Evolutionary conservation across 2,329 filamentous ascomycete genomes (phyloP).

Genomic region (Lasiodiplodia theobromae): DNA sequence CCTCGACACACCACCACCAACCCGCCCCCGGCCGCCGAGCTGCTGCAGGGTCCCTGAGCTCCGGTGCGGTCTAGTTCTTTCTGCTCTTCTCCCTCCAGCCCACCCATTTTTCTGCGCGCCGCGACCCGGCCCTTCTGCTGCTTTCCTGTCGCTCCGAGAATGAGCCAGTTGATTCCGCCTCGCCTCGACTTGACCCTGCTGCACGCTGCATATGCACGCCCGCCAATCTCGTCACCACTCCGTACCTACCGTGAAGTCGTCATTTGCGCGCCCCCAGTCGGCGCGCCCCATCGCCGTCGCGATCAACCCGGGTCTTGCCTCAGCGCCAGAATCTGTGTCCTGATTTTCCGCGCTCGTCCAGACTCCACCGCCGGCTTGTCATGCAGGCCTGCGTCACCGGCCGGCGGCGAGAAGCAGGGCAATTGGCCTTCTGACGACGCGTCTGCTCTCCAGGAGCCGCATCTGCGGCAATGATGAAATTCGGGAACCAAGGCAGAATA

Average conservation of each 20-base stretch:
- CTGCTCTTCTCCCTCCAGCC: neutral
- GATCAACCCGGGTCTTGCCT: neutral
- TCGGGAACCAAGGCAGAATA: neutral
- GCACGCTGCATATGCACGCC: conserved; percentile 24
- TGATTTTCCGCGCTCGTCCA: neutral
- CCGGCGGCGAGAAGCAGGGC: too few species aligned
- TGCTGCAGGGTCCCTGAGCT: conserved; percentile 22
- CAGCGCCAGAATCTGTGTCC: neutral
- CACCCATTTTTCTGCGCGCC: neutral
- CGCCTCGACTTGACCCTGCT: conserved; percentile 25
- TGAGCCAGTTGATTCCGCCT: conserved; percentile 21
- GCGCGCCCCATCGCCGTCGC: neutral
- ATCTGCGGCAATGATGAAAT: neutral
- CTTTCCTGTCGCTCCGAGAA: neutral
- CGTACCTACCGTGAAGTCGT: neutral
- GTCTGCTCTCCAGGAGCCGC: neutral
- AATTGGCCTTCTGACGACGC: too few species aligned
- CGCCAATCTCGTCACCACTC: conserved; percentile 22
- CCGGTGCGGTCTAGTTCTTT: conserved; percentile 15
- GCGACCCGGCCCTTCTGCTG: neutral
- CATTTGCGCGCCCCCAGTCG: neutral
- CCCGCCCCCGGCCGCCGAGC: neutral
- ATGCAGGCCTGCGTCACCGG: conserved; percentile 12
- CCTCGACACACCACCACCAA: neutral
- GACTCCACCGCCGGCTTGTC: neutral